Evolutionary conservation across 345 rosid genomes (phyloP), one percentile per base, ranked within the genome.

Genomic region (Raphanus raphanistrum): DNA sequence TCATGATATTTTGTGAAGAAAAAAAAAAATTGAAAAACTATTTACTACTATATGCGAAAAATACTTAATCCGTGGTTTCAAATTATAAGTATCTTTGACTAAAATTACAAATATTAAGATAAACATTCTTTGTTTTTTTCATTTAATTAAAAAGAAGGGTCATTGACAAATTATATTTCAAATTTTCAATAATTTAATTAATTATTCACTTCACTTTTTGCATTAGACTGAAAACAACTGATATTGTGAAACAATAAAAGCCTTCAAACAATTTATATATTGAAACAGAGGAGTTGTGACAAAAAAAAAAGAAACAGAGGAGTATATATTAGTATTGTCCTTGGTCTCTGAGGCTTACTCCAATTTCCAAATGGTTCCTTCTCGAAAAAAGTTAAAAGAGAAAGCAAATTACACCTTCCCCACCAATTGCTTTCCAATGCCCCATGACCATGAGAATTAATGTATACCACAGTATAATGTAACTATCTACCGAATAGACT

Each of bases 401-500:
- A 78, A 67, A 79, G 74, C 74, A 67, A 72, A 73, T 58, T 60
- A 72, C 48, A 50, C 70, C 64, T 72, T 72, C 63, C 59, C 77
- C 76, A 78, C 81, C 69, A 72, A 72, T 60, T 78, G 63, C 81
- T 78, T 78, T 78, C 73, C 81, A 63, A 58, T 28, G 66, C 28
- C 76, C 55, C 69, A 62, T 62, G 54, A 33, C 31, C 31, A 28
- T 62, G 54, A 26, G 25, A 50, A 6, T 29, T 77, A 36, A 63
- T 63, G 17, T 29, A 21, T 21, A 21, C 21, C 21, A 29, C 15
- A 16, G 4, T 33, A 15, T 28, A 28, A 28, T 28, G 31, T 28
- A 32, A 32, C 6, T 6, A 32, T 32, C 5, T 5, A 38, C 8
- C 21, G 2, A 57, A 65, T 72, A 25, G 52, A 60, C 4, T 36